These are phyloP conservation scores for Talaromyces liani DNA, from an alignment of 495 filamentous ascomycete genomes.

Conservation along the genomic window DNA sequence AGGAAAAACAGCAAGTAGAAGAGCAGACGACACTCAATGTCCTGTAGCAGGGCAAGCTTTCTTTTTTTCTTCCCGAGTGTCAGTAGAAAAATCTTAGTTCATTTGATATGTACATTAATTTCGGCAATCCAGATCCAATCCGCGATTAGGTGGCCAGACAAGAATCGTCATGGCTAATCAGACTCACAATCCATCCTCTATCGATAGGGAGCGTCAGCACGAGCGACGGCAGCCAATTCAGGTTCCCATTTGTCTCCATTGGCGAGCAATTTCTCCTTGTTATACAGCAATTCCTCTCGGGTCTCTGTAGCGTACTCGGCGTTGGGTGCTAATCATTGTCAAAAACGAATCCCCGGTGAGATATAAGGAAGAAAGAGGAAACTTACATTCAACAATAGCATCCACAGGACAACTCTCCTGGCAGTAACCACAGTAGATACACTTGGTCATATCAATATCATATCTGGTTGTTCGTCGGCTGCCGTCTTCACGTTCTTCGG, in stretches of 20 bases:
- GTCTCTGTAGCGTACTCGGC: conserved; percentile 98
- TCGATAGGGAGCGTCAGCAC: conserved; percentile 84
- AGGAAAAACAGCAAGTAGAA: not conserved
- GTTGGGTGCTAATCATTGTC: conserved; percentile 57
- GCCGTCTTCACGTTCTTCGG: conserved; percentile 93
- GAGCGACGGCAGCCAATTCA: conserved; percentile 83
- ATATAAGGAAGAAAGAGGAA: not conserved
- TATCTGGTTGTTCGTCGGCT: conserved; percentile 92
- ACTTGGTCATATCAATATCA: conserved; percentile 99
- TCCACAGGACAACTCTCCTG: conserved; percentile 98
- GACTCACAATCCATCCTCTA: conserved; percentile 29
- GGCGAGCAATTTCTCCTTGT: conserved; percentile 89
- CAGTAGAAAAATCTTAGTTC: conserved; percentile 1
- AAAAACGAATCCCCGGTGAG: not conserved
- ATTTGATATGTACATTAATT: conserved; percentile 7
- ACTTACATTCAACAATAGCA: conserved; percentile 84
- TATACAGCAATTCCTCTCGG: conserved; percentile 93
- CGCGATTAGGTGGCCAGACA: not conserved
- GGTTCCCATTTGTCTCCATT: conserved; percentile 99
- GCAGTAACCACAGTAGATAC: conserved; percentile 99
- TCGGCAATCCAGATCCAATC: not conserved
- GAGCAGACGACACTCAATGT: not conserved
- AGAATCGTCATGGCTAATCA: not conserved
- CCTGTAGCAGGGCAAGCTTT: not conserved
- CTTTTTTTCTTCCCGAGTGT: not conserved